phyloP scores from a whole-genome alignment of 1,139 yeast genomes.

The Candida labiduridarum region DNA sequence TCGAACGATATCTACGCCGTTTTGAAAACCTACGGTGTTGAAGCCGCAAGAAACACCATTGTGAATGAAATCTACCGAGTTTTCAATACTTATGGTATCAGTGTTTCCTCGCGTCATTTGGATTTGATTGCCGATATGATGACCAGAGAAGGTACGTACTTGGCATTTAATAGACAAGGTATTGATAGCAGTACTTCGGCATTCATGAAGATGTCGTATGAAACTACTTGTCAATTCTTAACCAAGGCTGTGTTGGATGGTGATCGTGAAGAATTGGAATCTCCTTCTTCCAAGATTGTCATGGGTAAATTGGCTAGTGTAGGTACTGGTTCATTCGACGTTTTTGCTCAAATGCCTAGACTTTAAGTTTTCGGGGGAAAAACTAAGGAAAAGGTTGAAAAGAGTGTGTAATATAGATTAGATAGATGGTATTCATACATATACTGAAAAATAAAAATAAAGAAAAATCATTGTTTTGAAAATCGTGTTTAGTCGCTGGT shows the following conservation, averaged over 20 bases:
- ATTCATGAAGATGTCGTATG: conserved; percentile 98
- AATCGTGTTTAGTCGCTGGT: background rate
- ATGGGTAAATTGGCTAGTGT: conserved; percentile 88
- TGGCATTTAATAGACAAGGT: conserved; percentile 98
- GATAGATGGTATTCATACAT: background rate
- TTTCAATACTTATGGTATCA: conserved; percentile 94
- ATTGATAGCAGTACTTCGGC: conserved; percentile 94
- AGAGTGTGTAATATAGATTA: conserved; percentile 4
- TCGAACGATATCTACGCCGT: conserved; percentile 95
- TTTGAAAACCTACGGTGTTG: conserved; percentile 92
- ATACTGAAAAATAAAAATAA: background rate
- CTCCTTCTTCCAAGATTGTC: conserved; percentile 95
- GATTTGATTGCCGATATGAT: conserved; percentile 98
- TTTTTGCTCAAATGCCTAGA: conserved; percentile 60
- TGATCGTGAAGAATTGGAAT: conserved; percentile 82
- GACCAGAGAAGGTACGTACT: conserved; percentile 97
- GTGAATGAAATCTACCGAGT: conserved; percentile 95
- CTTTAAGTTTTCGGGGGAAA: conserved; percentile 1
- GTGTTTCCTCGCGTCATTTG: conserved; percentile 91
- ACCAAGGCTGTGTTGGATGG: conserved; percentile 95
- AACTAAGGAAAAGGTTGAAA: background rate
- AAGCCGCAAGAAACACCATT: conserved; percentile 97
- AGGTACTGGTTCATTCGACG: conserved; percentile 96
- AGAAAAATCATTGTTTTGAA: background rate
- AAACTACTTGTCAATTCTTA: conserved; percentile 96